These are phyloP conservation scores for Chlorella sp. DNA, from an alignment of 139 green algal species.

Conservation along the genomic window DNA sequence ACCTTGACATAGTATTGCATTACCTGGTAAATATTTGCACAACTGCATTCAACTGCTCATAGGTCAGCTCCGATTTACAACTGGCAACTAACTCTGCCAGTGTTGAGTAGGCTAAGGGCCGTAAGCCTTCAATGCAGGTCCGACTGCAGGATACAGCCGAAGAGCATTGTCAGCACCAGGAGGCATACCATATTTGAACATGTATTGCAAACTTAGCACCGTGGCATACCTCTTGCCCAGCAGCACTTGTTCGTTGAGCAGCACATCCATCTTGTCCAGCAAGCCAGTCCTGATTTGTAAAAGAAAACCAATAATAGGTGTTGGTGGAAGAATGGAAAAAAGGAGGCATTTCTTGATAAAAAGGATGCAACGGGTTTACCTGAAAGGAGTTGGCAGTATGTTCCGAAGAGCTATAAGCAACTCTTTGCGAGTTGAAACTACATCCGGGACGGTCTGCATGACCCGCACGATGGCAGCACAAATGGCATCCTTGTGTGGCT, in stretches of 20 bases:
- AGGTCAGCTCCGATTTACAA: constrained; percentile 67
- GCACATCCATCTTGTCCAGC: constrained; percentile 54
- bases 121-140: constrained; percentile 78
- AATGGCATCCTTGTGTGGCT: constrained; percentile 40
- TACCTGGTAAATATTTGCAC: constrained; percentile 77
- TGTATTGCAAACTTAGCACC: not conserved
- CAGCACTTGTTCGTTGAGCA: constrained; percentile 86
- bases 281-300: constrained; percentile 12
- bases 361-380: not conserved
- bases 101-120: constrained; percentile 79
- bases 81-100: constrained; percentile 88
- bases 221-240: constrained; percentile 58
- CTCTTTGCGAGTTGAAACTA: constrained; percentile 82
- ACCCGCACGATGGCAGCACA: constrained; percentile 49
- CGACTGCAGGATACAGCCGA: too few species aligned
- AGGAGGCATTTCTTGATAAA: not conserved
- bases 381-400: constrained; percentile 73
- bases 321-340: not conserved
- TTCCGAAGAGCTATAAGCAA: constrained; percentile 83
- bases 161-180: too few species aligned
- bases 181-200: too few species aligned
- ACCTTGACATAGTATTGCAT: too few species aligned
- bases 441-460: constrained; percentile 70
- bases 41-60: constrained; percentile 68
- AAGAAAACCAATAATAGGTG: not conserved